Evolutionary conservation across 2,329 filamentous ascomycete species (phyloP).

Genomic region (Coniochaeta sp.): DNA sequence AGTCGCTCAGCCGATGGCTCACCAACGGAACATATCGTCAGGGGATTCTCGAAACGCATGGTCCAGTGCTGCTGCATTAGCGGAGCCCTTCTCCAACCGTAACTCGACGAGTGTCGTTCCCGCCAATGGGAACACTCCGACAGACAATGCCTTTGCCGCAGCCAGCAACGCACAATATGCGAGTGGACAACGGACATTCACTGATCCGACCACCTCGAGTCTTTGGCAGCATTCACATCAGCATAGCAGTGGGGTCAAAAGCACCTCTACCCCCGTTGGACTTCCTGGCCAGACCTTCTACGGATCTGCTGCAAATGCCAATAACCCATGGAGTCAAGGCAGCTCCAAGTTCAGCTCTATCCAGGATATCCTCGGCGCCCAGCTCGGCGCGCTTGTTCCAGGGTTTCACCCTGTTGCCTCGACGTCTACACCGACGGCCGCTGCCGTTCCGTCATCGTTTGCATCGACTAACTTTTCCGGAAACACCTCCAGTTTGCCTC

Average conservation of each 20-base stretch:
- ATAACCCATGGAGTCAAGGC: not conserved
- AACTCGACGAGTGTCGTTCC: not conserved
- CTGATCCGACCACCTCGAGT: not conserved
- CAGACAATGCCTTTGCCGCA: not conserved
- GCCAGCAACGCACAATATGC: not conserved
- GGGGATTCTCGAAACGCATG: not conserved
- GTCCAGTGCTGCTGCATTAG: not conserved
- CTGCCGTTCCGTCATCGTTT: slow-evolving; percentile 14
- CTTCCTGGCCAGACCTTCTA: not conserved
- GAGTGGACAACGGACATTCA: not conserved
- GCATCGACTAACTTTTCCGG: slow-evolving; percentile 14
- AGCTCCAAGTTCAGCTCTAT: not conserved
- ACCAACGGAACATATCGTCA: not conserved
- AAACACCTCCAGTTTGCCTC: slow-evolving; percentile 20
- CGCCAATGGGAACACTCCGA: not conserved
- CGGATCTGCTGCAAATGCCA: not conserved
- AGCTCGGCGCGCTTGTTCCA: not conserved
- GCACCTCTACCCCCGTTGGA: not conserved
- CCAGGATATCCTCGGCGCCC: not conserved
- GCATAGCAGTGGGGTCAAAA: not conserved
- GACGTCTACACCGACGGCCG: not conserved
- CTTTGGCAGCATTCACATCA: not conserved
- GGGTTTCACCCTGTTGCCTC: not conserved
- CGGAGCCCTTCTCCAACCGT: not conserved
- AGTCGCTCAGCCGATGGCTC: not conserved